Evolutionary conservation across 495 filamentous ascomycete genomes (phyloP), one percentile per base, ranked within the genome.

Genomic region (Hypoxylon fragiforme): DNA sequence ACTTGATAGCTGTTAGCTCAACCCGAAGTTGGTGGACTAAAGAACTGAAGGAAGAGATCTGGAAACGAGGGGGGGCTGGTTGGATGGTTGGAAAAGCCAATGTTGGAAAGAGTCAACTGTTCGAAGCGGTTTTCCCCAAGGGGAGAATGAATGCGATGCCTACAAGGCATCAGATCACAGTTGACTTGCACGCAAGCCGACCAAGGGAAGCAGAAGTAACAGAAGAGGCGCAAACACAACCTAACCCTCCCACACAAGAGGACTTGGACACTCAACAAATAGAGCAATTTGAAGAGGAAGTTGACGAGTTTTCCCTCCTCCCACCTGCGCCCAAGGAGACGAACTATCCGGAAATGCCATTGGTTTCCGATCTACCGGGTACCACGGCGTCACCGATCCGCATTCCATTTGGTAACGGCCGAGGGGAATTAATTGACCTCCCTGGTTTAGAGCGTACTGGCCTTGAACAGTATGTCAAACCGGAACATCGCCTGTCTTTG

Each of bases 71-170:
- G 7, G 91, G 92, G 2, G 95, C 86, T 3, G 81, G 88, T n/a
- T 99, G 94, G 94, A 85, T 99, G 76, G 89, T 97, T 18, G 94
- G 95, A n/a, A 96, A 92, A 61, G 90, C 87, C 43, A 99, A 99
- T 64, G 94, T 97, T 19, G 94, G 94, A 11, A 99, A 99, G 70
- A 96, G 91, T 64, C 86, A 85, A 54, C 85, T 99, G 18, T 90
- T 97, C 45, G 83, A 92, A 62, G 77, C 77, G 7, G 84, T 95
- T 13, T 95, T 90, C 60, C 92, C 92, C 12, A 95, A 96, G 66
- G 89, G 88, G 18, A 79, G 83, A 36, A 81, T 76, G 60, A 72
- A 73, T 22, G 76, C 9, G 54, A 52, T 55, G 11, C 59, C 64
- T 2, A 45, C 66, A 21, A 61, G 63, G 44, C 63, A 70, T 36